phyloP scores from a whole-genome alignment of 257 asterid species.

The Gardenia jasminoides region DNA sequence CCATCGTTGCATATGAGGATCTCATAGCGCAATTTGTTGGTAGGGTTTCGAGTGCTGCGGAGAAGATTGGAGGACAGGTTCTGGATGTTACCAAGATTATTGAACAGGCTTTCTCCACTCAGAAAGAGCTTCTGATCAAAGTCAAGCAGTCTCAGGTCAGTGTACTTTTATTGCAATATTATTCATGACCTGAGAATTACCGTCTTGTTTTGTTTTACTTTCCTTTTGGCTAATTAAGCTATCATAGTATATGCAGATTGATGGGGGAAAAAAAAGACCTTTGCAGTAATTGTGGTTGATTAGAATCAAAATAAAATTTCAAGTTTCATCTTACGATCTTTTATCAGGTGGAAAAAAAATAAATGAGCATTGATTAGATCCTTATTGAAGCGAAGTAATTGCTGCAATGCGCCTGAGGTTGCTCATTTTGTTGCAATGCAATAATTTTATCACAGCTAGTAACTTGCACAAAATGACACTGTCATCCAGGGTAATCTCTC shows the following conservation, averaged over 20 bases:
- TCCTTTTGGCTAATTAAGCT: neutral
- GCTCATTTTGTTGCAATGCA: neutral
- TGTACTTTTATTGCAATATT: neutral
- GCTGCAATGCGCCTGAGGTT: neutral
- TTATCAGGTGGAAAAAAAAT: neutral
- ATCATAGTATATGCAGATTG: neutral
- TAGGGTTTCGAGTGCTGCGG: conserved; percentile 60
- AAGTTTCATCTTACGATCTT: neutral
- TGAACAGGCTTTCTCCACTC: conserved; percentile 60
- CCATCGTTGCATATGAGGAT: conserved; percentile 75
- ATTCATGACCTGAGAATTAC: neutral
- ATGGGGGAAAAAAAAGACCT: neutral
- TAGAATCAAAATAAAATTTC: neutral
- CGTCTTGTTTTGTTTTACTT: neutral
- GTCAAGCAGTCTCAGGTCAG: conserved; percentile 68
- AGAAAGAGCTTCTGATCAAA: conserved; percentile 76
- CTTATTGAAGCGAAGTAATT: neutral
- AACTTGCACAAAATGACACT: neutral
- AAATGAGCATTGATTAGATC: neutral
- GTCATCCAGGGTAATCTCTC: neutral
- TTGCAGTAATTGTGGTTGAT: neutral
- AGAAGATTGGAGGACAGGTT: conserved; percentile 87
- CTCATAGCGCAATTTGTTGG: conserved; percentile 57
- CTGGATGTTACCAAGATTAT: conserved; percentile 61
- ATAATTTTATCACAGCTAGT: neutral